Evolutionary conservation across 129 eudicot species (phyloP), one percentile per base, ranked within the genome.

Genomic region (Deinandra increscens): DNA sequence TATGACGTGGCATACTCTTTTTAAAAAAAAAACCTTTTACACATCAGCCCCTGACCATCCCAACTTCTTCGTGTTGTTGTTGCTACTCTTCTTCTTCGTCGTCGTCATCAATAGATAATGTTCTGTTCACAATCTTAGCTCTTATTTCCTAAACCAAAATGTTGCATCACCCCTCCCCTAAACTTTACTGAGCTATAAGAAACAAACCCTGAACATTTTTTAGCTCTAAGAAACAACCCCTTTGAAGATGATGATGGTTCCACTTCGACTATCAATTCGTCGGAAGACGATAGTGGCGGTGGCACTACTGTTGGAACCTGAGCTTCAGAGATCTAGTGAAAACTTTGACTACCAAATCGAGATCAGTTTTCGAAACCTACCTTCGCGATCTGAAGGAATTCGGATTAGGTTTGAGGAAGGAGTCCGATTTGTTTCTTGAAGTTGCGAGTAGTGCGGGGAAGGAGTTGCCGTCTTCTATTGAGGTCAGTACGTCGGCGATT

Each of bases 341-440:
- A 48, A 84, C 87, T 2, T 10, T 86, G 6, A 37, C 88, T 1
- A 74, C 83, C 68, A 79, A 74, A 79, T 88, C 97, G 50, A 96
- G 88, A 51, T 88, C 96, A 1, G 90, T 86, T 4, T 31, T 92
- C 82, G 91, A 88, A 51, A 84, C 87, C 0, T 88, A 88, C 84
- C 80, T 87, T 1, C 90, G 89, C 26, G 98, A 92, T 80, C 75
- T 92, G 3, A 71, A 86, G 81, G 98, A 92, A 70, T 92, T 92
- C 49, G 79, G 88, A 3, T 66, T 85, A 31, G 98, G 96, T 4
- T 70, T 88, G 10, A 78, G 81, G 60, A 88, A 82, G 19, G 98
- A 92, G 65, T 86, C 96, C 5, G 94, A 75, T 38, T 14, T 87
- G 61, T 63, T 91, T 50, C 84, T 81, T 8, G 95, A 87, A 55